Evolutionary conservation across 768 basidiomycete genomes (phyloP), one percentile per base, ranked within the genome.

Genomic region (Thelephora ganbajun): DNA sequence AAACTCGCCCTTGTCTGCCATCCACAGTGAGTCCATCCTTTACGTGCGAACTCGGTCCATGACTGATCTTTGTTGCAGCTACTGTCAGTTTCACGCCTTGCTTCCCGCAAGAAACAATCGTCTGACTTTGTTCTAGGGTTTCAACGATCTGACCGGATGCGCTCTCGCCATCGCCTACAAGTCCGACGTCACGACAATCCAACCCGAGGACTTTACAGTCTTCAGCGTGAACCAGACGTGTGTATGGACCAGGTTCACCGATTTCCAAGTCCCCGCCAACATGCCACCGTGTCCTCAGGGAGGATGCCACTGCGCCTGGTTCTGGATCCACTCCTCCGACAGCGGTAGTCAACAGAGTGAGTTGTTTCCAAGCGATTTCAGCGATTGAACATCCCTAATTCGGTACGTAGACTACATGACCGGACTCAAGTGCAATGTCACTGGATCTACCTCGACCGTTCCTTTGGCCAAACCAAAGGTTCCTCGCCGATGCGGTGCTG

Each of bases 131-230:
- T n/a, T 41, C 3, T 14, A 41, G 0, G 76, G 74, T 0, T 42
- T 70, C 0, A 59, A 68, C 46, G 79, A 80, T 53, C 59, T 79
- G 33, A 71, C 68, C 44, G 80, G 81, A 11, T 84, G 82, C 57
- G 76, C 73, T 0, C 64, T 90, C 30, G 83, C 75, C 0, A 87
- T 90, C 52, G 73, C 81, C n/a, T 87, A 90, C 66, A 79, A 83
- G 59, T 73, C 62, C 52, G 67, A 86, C 53, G 74, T 69, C 1
- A 63, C 59, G 0, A 53, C 69, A 0, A 72, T 88, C 6, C 61
- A 77, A 55, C 83, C 83, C 0, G 73, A 68, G 39, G 80, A 83
- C 61, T 77, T 84, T 53, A 69, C 73, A 0, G 63, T 83, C 11
- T 82, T 84, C 58, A 77, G 74, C 46, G 71, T 81, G 5, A 81